phyloP scores from a whole-genome alignment of 1,284 basidiomycete genomes.

The Rhodotorula sp. region DNA sequence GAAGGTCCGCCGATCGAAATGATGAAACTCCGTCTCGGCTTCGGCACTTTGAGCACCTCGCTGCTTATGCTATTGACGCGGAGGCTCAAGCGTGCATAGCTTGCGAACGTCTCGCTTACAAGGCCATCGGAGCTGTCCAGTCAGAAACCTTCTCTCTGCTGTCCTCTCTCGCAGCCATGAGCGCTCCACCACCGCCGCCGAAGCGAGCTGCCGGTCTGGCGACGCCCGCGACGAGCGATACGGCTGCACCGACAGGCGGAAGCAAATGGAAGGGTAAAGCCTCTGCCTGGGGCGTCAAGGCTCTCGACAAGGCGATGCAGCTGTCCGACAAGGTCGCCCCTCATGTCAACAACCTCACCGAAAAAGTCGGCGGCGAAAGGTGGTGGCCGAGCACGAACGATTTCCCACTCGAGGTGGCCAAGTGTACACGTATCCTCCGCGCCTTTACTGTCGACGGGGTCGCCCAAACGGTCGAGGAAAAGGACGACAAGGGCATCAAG shows the following conservation, averaged over 20 bases:
- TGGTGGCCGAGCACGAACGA: constrained; percentile 57
- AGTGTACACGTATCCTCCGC: constrained; percentile 54
- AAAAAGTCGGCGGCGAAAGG: constrained; percentile 51
- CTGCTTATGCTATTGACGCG: no score
- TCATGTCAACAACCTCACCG: constrained; percentile 11
- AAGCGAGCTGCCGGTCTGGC: neutral
- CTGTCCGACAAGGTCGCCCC: constrained; percentile 15
- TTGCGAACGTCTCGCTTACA: no score
- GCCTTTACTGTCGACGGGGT: constrained; percentile 51
- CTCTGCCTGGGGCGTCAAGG: constrained; percentile 17
- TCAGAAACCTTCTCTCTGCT: no score
- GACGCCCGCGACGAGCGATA: neutral
- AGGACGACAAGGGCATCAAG: constrained; percentile 32
- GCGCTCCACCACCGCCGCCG: neutral
- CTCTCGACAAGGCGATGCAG: constrained; percentile 20
- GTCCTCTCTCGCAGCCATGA: no score
- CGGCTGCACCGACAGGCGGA: neutral
- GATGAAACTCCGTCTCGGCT: neutral
- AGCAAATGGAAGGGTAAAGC: constrained; percentile 17
- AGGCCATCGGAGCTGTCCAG: no score
- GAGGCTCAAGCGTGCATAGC: no score
- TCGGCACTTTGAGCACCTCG: neutral
- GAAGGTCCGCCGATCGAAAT: neutral
- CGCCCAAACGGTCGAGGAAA: constrained; percentile 36
- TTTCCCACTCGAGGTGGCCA: constrained; percentile 48